phyloP scores from a whole-genome alignment of 2,329 filamentous ascomycete species.

The Sporothrix variecibatus region DNA sequence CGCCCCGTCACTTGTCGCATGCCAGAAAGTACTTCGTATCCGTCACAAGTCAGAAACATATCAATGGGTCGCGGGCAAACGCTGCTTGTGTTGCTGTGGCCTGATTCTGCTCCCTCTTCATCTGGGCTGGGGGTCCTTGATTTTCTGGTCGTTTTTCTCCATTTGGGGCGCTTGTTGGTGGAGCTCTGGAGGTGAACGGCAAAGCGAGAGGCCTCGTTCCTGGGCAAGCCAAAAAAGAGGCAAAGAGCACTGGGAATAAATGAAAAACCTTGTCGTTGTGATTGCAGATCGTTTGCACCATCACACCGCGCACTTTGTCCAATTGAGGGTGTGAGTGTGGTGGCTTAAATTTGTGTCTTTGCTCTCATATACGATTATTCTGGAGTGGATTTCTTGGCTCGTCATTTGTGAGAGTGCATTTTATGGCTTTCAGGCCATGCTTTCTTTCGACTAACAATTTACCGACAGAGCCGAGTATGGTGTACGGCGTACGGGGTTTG shows the following conservation, averaged over 20 bases:
- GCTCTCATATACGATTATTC: background rate
- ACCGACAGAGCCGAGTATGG: background rate
- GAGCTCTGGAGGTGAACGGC: background rate
- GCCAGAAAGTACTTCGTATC: background rate
- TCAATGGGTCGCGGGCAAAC: background rate
- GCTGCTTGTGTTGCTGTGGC: background rate
- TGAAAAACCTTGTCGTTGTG: background rate
- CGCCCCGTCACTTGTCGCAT: background rate
- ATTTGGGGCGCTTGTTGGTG: background rate
- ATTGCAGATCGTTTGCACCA: background rate
- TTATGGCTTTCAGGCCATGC: background rate
- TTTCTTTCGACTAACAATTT: background rate
- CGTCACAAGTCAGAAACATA: background rate
- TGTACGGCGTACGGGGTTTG: background rate
- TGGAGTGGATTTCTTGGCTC: slow-evolving; percentile 1
- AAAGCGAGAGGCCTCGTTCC: background rate
- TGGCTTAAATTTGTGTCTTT: background rate
- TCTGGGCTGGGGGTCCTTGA: background rate
- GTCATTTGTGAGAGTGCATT: background rate
- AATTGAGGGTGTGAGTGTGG: background rate
- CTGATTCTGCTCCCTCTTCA: background rate
- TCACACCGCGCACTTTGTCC: background rate
- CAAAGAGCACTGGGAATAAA: background rate
- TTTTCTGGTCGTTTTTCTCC: background rate
- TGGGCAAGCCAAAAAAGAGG: background rate